phyloP scores from a whole-genome alignment of 2,329 filamentous ascomycete genomes.

The Ilyonectria mors-panacis region DNA sequence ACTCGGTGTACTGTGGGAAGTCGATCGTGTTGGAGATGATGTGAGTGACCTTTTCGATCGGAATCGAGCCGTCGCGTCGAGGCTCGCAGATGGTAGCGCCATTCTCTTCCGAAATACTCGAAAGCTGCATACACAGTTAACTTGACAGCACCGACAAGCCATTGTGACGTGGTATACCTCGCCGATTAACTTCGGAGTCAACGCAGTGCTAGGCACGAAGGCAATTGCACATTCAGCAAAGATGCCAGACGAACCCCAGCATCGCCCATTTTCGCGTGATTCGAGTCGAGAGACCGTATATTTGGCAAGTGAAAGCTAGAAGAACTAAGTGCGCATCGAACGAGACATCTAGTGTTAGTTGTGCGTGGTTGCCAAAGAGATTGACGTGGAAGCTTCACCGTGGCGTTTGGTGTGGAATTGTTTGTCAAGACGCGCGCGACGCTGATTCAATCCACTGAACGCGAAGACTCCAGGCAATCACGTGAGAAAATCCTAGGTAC shows the following conservation, averaged over 20 bases:
- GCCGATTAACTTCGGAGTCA: conserved; percentile 58
- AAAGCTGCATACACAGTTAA: conserved; percentile 54
- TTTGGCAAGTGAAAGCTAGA: conserved; percentile 17
- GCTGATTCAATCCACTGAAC: conserved; percentile 45
- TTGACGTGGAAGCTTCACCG: background rate
- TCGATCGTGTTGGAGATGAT: conserved; percentile 83
- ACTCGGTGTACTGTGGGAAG: conserved; percentile 87
- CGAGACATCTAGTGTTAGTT: conserved; percentile 35
- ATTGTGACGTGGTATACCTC: conserved; percentile 51
- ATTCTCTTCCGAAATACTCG: conserved; percentile 61
- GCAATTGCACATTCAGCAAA: conserved; percentile 62
- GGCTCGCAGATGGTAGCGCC: conserved; percentile 66
- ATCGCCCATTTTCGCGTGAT: conserved; percentile 49
- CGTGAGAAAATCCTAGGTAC: conserved; percentile 43
- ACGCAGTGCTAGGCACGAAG: conserved; percentile 60
- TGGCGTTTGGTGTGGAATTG: conserved; percentile 30
- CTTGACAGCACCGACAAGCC: background rate
- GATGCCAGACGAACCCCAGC: conserved; percentile 45
- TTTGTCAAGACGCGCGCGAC: conserved; percentile 32
- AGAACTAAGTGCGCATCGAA: background rate
- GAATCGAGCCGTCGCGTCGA: conserved; percentile 63
- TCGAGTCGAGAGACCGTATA: conserved; percentile 3
- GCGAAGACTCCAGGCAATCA: conserved; percentile 57
- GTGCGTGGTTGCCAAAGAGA: background rate
- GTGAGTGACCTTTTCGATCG: conserved; percentile 66